Percentiles rank a stretch among this genome's conserved stretches.
These are phyloP conservation scores for Pseudogymnoascus sp. DNA, from an alignment of 2,329 filamentous ascomycete species.

Conservation along the genomic window DNA sequence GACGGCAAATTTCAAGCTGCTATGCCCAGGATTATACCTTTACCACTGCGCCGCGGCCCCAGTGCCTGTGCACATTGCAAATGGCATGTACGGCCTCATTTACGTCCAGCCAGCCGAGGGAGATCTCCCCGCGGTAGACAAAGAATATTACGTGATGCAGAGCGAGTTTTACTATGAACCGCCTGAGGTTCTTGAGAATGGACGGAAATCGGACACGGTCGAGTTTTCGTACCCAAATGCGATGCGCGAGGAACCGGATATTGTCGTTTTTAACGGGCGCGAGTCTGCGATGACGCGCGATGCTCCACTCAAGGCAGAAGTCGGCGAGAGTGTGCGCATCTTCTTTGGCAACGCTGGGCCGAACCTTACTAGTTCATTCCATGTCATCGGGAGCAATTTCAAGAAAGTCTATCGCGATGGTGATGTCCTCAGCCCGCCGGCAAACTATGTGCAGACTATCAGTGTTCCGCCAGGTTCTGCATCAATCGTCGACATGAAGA, in stretches of 20 bases:
- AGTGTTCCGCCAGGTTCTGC: conserved; percentile 26
- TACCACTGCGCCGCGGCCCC: conserved; percentile 32
- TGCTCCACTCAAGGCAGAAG: conserved; percentile 26
- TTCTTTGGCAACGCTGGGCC: conserved; percentile 32
- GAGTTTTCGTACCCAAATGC: conserved; percentile 31
- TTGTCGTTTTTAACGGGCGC: conserved; percentile 30
- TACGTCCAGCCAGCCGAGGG: conserved; percentile 30
- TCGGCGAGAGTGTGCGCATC: conserved; percentile 28
- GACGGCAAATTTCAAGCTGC: conserved; percentile 27
- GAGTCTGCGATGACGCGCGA: conserved; percentile 29
- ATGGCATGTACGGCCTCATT: conserved; percentile 33
- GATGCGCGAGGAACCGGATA: conserved; percentile 28
- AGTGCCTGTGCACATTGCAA: conserved; percentile 32
- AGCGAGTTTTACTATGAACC: conserved; percentile 33
- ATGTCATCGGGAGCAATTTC: conserved; percentile 29
- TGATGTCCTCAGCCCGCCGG: conserved; percentile 28
- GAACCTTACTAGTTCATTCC: conserved; percentile 30
- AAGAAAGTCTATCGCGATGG: conserved; percentile 27
- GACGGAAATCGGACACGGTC: conserved; percentile 24
- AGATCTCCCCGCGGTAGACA: conserved; percentile 27
- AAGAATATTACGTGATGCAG: conserved; percentile 33
- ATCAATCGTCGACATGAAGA: conserved; percentile 29
- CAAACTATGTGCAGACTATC: conserved; percentile 23
- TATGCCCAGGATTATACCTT: conserved; percentile 28
- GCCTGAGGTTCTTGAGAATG: conserved; percentile 28